Evolutionary conservation across 1,284 basidiomycete genomes (phyloP).

Genomic region (Fomitopsis palustris): DNA sequence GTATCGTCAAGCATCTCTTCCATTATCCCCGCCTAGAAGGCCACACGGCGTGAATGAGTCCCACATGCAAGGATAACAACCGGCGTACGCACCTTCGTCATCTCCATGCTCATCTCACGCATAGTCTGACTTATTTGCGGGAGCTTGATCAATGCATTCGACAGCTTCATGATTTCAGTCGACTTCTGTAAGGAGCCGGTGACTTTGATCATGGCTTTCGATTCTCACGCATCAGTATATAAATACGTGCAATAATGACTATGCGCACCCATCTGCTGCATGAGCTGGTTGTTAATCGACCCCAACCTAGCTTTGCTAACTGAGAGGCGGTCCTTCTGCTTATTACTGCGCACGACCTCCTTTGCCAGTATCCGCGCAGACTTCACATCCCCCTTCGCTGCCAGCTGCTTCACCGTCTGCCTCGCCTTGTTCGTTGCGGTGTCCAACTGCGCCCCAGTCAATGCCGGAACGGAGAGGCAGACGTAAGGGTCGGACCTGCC

Average conservation of each 20-base stretch:
- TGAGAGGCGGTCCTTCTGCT: conserved; percentile 91
- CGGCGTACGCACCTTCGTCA: conserved; percentile 79
- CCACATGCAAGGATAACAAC: background rate
- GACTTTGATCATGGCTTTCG: conserved; percentile 91
- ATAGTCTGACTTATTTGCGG: conserved; percentile 92
- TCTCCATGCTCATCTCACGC: conserved; percentile 98
- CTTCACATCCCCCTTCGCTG: conserved; percentile 89
- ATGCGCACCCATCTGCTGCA: conserved; percentile 89
- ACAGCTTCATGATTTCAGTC: conserved; percentile 98
- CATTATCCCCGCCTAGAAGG: conserved; percentile 80
- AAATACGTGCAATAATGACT: background rate
- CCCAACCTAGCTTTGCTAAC: conserved; percentile 92
- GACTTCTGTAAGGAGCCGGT: conserved; percentile 96
- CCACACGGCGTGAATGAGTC: background rate
- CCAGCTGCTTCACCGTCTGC: conserved; percentile 84
- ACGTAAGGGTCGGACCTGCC: conserved; percentile 64
- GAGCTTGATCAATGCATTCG: conserved; percentile 87
- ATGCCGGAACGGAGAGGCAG: conserved; percentile 13
- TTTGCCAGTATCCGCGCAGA: conserved; percentile 88
- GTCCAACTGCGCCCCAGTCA: conserved; percentile 64
- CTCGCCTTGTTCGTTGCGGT: conserved; percentile 80
- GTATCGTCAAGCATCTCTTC: conserved; percentile 93
- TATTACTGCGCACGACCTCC: conserved; percentile 93
- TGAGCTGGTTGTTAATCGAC: conserved; percentile 88
- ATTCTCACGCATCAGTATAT: background rate